Evolutionary conservation across 1,139 yeast genomes (phyloP).

Genomic region (Saccharomyces pastorianus): DNA sequence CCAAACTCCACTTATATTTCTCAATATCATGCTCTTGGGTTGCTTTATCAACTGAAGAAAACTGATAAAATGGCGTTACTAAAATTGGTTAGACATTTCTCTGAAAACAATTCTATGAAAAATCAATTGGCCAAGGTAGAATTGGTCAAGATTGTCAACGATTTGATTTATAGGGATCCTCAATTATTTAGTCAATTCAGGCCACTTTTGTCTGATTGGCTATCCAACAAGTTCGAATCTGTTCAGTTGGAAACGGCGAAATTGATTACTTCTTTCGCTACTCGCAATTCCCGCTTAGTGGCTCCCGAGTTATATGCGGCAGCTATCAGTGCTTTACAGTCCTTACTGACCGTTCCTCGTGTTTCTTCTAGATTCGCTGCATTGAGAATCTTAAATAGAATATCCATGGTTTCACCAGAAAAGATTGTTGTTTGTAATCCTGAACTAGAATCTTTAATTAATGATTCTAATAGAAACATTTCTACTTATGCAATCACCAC

Average conservation of each 20-base stretch:
- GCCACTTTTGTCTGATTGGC: conserved; percentile 61
- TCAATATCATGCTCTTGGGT: conserved; percentile 93
- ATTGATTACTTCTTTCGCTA: conserved; percentile 56
- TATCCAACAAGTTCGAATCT: conserved; percentile 78
- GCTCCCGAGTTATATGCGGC: conserved; percentile 54
- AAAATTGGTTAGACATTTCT: conserved; percentile 78
- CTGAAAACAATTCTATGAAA: conserved; percentile 53
- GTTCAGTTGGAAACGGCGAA: conserved; percentile 93
- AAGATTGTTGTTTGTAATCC: conserved; percentile 62
- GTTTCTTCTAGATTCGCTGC: conserved; percentile 89
- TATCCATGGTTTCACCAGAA: conserved; percentile 77
- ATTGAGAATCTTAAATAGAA: conserved; percentile 76
- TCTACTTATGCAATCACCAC: conserved; percentile 99
- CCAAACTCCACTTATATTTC: conserved; percentile 72
- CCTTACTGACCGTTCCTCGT: conserved; percentile 78
- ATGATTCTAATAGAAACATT: conserved; percentile 81
- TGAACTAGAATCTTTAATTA: conserved; percentile 79
- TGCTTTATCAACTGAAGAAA: conserved; percentile 77
- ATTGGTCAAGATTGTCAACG: conserved; percentile 73
- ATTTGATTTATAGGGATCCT: conserved; percentile 42
- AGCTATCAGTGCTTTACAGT: conserved; percentile 67
- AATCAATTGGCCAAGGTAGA: conserved; percentile 76
- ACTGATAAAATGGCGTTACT: conserved; percentile 92
- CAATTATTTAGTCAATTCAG: conserved; percentile 37
- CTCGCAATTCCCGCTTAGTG: conserved; percentile 36